A percentile compares a stretch with the other conserved stretches of the same genome.
These are phyloP conservation scores for Aspergillus steynii DNA, from an alignment of 495 filamentous ascomycete genomes.

Conservation along the genomic window DNA sequence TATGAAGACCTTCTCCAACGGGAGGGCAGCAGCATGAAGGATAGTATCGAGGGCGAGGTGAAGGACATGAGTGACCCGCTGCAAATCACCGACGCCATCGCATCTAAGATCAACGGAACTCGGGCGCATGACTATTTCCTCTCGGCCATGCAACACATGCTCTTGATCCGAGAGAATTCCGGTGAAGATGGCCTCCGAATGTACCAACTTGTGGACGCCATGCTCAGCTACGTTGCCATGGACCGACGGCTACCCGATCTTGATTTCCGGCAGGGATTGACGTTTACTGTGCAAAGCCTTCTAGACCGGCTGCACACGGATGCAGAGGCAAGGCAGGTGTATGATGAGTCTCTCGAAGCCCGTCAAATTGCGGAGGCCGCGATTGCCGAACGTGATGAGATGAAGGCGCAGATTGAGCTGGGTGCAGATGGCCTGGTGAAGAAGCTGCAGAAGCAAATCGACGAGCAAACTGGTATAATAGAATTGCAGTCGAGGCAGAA, in stretches of 20 bases:
- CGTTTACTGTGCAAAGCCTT: constrained; percentile 94
- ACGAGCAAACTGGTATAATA: constrained; percentile 88
- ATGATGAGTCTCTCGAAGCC: constrained; percentile 85
- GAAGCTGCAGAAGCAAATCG: constrained; percentile 88
- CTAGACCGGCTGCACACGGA: constrained; percentile 96
- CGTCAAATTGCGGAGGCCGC: constrained; percentile 93
- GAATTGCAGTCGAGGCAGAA: constrained; percentile 83
- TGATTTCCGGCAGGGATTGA: constrained; percentile 94
- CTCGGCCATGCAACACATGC: constrained; percentile 90
- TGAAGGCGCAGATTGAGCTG: constrained; percentile 87
- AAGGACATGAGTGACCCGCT: constrained; percentile 93
- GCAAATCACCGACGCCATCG: constrained; percentile 93
- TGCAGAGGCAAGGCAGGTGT: constrained; percentile 84
- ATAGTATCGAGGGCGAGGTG: constrained; percentile 84
- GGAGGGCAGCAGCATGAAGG: constrained; percentile 86
- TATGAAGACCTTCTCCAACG: constrained; percentile 95
- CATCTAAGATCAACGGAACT: constrained; percentile 78
- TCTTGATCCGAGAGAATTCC: constrained; percentile 90
- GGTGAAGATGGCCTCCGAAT: constrained; percentile 89
- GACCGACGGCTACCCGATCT: constrained; percentile 93
- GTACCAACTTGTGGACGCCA: constrained; percentile 97
- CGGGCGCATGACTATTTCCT: constrained; percentile 93
- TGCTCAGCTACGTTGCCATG: constrained; percentile 99
- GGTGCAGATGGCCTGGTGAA: constrained; percentile 92
- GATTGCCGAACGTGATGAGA: constrained; percentile 94